Percentiles rank a stretch among this genome's conserved stretches.
Conservation (phyloP, 192 early-diverging fungal species). For the Entophlyctis luteolus region DNA sequence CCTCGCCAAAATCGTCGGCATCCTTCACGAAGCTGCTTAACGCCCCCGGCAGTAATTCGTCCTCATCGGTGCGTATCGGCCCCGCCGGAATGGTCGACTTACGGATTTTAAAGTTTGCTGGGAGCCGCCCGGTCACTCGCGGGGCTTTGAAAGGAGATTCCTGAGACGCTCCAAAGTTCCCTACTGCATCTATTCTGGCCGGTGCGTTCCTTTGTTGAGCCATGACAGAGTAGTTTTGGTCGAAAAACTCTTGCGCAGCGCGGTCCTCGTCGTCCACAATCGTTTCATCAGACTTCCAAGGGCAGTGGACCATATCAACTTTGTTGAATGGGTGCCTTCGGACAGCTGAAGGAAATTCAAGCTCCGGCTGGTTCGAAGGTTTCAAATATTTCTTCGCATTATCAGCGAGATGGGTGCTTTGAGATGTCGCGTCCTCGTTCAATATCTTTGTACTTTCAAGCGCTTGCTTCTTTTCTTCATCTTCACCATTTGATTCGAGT, state of each 20-base stretch:
- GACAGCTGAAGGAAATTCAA: not conserved
- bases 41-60: too few species aligned
- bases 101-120: conserved; percentile 43
- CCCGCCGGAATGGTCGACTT: conserved; percentile 42
- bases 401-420: too few species aligned
- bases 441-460: too few species aligned
- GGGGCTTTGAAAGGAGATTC: not conserved
- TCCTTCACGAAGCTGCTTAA: too few species aligned
- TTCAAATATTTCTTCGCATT: too few species aligned
- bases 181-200: too few species aligned
- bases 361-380: too few species aligned
- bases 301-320: not conserved
- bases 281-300: conserved; percentile 1
- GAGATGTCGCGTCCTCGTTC: too few species aligned
- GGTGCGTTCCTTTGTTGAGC: too few species aligned
- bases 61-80: conserved; percentile 37
- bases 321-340: not conserved
- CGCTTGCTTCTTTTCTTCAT: not conserved
- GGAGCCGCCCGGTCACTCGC: conserved; percentile 26
- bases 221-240: conserved; percentile 1
- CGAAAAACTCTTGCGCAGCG: conserved; percentile 14
- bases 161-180: not conserved
- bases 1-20: too few species aligned
- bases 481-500: conserved; percentile 13
- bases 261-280: conserved; percentile 22